These are phyloP conservation scores for Linderniella brevidens DNA, from an alignment of 257 asterid species.

Conservation along the genomic window DNA sequence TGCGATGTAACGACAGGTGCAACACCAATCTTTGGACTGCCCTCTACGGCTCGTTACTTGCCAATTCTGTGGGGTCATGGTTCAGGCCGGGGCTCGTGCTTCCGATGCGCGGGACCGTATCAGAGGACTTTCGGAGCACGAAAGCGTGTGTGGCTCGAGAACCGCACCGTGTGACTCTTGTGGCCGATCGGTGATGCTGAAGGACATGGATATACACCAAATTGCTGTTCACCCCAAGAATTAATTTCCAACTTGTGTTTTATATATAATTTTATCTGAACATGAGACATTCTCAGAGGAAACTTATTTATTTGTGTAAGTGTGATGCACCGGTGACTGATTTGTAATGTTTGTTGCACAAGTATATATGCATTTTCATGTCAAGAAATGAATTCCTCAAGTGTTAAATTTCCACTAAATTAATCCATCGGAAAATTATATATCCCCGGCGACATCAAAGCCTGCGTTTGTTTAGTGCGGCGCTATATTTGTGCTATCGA, in stretches of 20 bases:
- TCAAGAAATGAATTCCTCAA: too few species aligned
- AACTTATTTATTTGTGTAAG: too few species aligned
- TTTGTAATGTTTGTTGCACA: too few species aligned
- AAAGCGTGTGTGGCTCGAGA: constrained; percentile 80
- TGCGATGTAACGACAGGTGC: constrained; percentile 40
- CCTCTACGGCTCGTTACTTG: constrained; percentile 68
- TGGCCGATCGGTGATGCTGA: constrained; percentile 92
- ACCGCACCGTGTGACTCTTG: constrained; percentile 94
- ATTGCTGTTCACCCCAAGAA: constrained; percentile 79
- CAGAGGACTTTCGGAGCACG: constrained; percentile 81
- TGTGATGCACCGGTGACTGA: too few species aligned
- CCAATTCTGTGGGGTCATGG: constrained; percentile 95
- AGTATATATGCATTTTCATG: too few species aligned
- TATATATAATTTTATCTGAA: too few species aligned
- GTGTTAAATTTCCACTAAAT: too few species aligned
- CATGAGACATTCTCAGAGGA: too few species aligned
- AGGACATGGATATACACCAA: constrained; percentile 94
- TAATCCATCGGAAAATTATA: too few species aligned
- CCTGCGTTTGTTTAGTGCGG: too few species aligned
- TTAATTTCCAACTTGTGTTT: constrained; percentile 9
- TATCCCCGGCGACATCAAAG: too few species aligned
- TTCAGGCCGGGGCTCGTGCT: constrained; percentile 70
- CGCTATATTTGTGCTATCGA: too few species aligned
- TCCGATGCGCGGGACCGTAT: constrained; percentile 73
- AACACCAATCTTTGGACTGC: constrained; percentile 68